These are phyloP conservation scores for Plenodomus lindquistii DNA, from an alignment of 2,329 filamentous ascomycete species.

Conservation along the genomic window DNA sequence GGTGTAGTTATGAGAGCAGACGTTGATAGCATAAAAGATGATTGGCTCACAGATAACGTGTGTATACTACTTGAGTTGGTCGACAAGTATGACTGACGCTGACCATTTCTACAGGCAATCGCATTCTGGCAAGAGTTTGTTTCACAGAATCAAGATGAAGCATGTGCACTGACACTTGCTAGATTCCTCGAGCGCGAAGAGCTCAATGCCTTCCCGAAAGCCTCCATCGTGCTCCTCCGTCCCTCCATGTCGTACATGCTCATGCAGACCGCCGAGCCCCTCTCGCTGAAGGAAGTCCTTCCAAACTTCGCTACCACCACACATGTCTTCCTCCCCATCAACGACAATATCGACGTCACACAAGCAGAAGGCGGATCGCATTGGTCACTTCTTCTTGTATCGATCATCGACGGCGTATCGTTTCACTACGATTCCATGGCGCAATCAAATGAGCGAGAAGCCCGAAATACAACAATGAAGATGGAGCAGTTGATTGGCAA, in stretches of 20 bases:
- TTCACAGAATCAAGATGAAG: not conserved
- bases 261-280: conserved; percentile 68
- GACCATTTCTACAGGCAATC: conserved; percentile 68
- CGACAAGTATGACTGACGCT: conserved; percentile 1
- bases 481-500: conserved; percentile 70
- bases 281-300: conserved; percentile 66
- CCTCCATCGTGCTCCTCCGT: conserved; percentile 85
- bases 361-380: conserved; percentile 90
- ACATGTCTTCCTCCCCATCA: conserved; percentile 94
- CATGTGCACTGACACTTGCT: conserved; percentile 6
- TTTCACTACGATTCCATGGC: conserved; percentile 95
- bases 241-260: conserved; percentile 93
- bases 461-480: conserved; percentile 68
- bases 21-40: conserved; percentile 81
- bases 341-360: conserved; percentile 79
- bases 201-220: conserved; percentile 76
- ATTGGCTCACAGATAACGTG: conserved; percentile 97
- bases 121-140: conserved; percentile 94
- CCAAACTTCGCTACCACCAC: conserved; percentile 80
- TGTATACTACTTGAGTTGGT: conserved; percentile 1
- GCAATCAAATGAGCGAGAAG: conserved; percentile 75
- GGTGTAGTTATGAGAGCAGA: conserved; percentile 81
- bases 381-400: conserved; percentile 92
- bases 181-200: conserved; percentile 89
- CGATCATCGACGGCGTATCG: conserved; percentile 82